Evolutionary conservation across 2,329 filamentous ascomycete genomes (phyloP).

Genomic region (Ceratocystis diversiconidia): DNA sequence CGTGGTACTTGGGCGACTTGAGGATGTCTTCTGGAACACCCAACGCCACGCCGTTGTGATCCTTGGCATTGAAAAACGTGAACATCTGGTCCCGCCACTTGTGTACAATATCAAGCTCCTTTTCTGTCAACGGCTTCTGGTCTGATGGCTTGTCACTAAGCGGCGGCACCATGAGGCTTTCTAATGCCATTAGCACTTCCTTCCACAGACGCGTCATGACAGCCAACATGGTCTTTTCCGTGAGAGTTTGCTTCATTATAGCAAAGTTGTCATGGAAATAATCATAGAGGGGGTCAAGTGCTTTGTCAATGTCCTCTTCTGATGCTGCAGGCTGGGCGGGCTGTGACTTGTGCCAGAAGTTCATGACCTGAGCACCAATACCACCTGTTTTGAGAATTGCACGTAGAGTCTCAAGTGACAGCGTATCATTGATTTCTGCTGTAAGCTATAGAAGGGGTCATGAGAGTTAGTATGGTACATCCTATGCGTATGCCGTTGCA

Average conservation of each 20-base stretch:
- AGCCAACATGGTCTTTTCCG: conserved; percentile 89
- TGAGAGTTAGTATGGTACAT: neutral
- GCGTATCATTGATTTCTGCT: conserved; percentile 76
- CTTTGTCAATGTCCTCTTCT: conserved; percentile 61
- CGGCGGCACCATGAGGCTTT: conserved; percentile 78
- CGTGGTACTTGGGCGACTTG: conserved; percentile 96
- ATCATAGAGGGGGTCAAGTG: conserved; percentile 68
- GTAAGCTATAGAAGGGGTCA: conserved; percentile 49
- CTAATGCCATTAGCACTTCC: conserved; percentile 84
- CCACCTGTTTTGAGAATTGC: conserved; percentile 57
- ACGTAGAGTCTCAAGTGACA: conserved; percentile 70
- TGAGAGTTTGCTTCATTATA: conserved; percentile 95
- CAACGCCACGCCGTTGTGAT: conserved; percentile 69
- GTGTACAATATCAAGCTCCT: conserved; percentile 89
- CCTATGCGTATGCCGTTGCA: neutral
- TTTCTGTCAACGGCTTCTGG: conserved; percentile 68
- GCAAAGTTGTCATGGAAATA: conserved; percentile 99
- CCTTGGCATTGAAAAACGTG: conserved; percentile 86
- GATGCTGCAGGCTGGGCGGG: conserved; percentile 44
- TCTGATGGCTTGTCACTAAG: conserved; percentile 85
- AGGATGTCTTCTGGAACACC: conserved; percentile 84
- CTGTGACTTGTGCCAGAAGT: conserved; percentile 47
- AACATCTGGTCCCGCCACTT: conserved; percentile 85
- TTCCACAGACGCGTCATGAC: conserved; percentile 99
- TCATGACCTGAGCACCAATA: conserved; percentile 58